These are phyloP conservation scores for Collybiopsis luxurians DNA, from an alignment of 768 basidiomycete species.

Conservation along the genomic window DNA sequence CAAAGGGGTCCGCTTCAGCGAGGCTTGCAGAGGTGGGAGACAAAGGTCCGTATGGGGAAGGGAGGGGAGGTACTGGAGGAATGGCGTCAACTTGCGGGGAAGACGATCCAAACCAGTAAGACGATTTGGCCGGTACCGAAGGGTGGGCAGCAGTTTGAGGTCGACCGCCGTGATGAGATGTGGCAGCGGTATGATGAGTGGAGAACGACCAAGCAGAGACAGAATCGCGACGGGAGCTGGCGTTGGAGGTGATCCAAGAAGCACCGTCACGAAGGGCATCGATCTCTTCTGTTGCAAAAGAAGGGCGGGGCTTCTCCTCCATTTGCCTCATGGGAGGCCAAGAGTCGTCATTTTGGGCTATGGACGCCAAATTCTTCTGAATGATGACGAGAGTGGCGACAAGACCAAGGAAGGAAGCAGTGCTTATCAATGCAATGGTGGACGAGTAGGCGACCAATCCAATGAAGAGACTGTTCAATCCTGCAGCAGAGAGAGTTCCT, in stretches of 20 bases:
- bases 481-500: conserved; percentile 53
- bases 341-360: conserved; percentile 47
- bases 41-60: conserved; percentile 52
- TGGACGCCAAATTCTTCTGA: conserved; percentile 58
- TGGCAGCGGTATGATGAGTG: conserved; percentile 50
- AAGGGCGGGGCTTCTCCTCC: conserved; percentile 56
- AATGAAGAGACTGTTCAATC: conserved; percentile 51
- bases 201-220: conserved; percentile 74
- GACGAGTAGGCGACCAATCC: conserved; percentile 61
- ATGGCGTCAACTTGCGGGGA: conserved; percentile 38
- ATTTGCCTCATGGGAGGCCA: conserved; percentile 59
- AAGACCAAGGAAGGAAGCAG: conserved; percentile 54
- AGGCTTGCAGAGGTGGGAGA: conserved; percentile 38
- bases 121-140: conserved; percentile 53
- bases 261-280: conserved; percentile 72
- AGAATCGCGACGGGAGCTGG: conserved; percentile 54
- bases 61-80: conserved; percentile 63
- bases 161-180: conserved; percentile 29
- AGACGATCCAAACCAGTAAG: conserved; percentile 58
- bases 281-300: conserved; percentile 70
- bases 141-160: conserved; percentile 35
- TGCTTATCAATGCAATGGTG: conserved; percentile 49
- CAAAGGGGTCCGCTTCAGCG: conserved; percentile 62
- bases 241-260: conserved; percentile 78
- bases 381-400: conserved; percentile 62